Evolutionary conservation across 345 rosid species (phyloP), one percentile per base, ranked within the genome.

Genomic region (Eucalyptus microcorys): DNA sequence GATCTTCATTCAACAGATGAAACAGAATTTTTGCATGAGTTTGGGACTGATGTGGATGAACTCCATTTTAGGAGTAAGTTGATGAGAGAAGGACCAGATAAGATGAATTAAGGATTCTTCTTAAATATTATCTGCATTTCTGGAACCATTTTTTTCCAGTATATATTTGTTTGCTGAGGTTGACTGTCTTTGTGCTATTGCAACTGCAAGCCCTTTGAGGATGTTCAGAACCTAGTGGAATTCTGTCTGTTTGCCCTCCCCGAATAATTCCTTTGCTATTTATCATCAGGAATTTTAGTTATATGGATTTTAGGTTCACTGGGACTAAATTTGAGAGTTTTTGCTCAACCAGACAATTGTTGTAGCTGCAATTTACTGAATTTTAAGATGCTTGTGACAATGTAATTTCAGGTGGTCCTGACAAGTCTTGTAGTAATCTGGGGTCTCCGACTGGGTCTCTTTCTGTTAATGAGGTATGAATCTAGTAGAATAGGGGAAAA

Each of bases 371-470:
- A 40, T 16, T 24, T 79, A 85, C 64, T 71, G 88, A 61, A 88
- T 84, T 79, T 79, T 85, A 87, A 42, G 79, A 48, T 49, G 88
- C 87, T 66, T 4, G 87, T 50, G 87, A 42, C 47, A 40, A 76
- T 52, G 81, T 83, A 76, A 52, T 91, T 91, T 48, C 97, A 97
- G 99, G 92, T 96, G 6, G 92, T 96, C 89, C 92, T 95, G 92
- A 97, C 97, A 86, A 76, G 88, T 68, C 95, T 97, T 79, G 97
- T 95, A 10, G 93, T 95, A 37, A 5, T 93, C 87, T 96, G 99
- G 99, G 97, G 99, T 85, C 94, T 97, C 93, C 98, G 99, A 87
- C 93, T 97, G 84, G 96, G 88, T 88, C 22, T 95, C 79, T 97
- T 95, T 90, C 95, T 97, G 49, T 89, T 96, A 24, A 92, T 96